These are phyloP conservation scores for Ocimum tenuiflorum DNA, from an alignment of 257 asterid genomes.

Conservation along the genomic window DNA sequence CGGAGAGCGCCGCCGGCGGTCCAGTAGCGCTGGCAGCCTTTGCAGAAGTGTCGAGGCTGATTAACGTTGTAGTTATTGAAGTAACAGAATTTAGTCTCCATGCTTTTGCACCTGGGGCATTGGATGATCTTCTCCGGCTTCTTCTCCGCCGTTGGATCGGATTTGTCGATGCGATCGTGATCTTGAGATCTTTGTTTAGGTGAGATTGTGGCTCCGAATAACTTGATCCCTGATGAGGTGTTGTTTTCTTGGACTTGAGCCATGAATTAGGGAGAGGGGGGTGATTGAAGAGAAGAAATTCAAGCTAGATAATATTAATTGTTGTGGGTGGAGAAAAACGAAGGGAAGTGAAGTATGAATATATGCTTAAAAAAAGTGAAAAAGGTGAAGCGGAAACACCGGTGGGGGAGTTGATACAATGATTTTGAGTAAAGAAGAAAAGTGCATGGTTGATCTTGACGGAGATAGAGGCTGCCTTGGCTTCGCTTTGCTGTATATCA, in stretches of 20 bases:
- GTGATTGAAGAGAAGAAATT: not conserved
- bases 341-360: slow-evolving; percentile 11
- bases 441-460: slow-evolving; percentile 27
- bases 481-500: too few relatives aligned
- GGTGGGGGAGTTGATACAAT: slow-evolving; percentile 5
- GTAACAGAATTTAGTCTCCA: too few relatives aligned
- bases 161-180: not conserved
- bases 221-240: slow-evolving; percentile 48
- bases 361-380: slow-evolving; percentile 24
- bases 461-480: not conserved
- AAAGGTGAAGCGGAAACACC: slow-evolving; percentile 12
- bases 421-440: slow-evolving; percentile 12
- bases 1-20: slow-evolving; percentile 87
- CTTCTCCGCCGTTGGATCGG: slow-evolving; percentile 24
- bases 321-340: slow-evolving; percentile 24
- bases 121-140: slow-evolving; percentile 76
- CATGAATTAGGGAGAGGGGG: slow-evolving; percentile 20
- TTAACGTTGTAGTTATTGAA: slow-evolving; percentile 45
- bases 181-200: slow-evolving; percentile 13
- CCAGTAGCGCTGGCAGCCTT: slow-evolving; percentile 84
- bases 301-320: not conserved
- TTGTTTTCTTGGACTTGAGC: slow-evolving; percentile 37
- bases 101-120: slow-evolving; percentile 72
- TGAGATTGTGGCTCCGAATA: slow-evolving; percentile 63
- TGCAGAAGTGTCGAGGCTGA: slow-evolving; percentile 82